Evolutionary conservation across 768 basidiomycete species (phyloP), one percentile per base, ranked within the genome.

Genomic region (Tephrocybe sp.): DNA sequence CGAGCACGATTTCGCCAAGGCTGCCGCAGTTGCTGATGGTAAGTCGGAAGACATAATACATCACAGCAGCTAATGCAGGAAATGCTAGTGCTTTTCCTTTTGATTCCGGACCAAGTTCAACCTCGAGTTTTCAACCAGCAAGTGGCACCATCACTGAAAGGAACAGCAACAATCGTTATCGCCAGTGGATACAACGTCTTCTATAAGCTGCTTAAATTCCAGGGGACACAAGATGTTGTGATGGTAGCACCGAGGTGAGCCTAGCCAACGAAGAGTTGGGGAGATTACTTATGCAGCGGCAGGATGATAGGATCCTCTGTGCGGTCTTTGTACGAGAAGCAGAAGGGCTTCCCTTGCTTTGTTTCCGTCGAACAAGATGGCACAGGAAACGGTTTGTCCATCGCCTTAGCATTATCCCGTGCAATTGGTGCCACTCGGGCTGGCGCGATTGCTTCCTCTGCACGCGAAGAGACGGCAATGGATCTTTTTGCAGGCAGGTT

Each of bases 251-350:
- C 83, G 11, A 74, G 83, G 83, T 80, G 52, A 23, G 54, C 55
- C n/a, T 23, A 11, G 26, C 42, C 23, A 14, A 8, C 8, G 30
- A 11, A 9, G 15, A 26, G 17, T 20, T 11, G 6, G 5, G 32
- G 41, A 18, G 18, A 7, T 28, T 14, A 20, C 49, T 53, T 42
- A 49, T 44, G 38, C 24, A 42, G 18, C 24, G 34, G 14, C 54
- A 84, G 83, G 34, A 85, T 85, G 83, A 85, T 85, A 51, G 83
- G 83, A 8, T 83, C 80, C 26, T 84, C 83, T 8, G 83, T 85
- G 21, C 76, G 83, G 4, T 81, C 80, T 20, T 64, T 85, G 25
- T 84, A 81, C 58, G 70, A 75, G 63, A 84, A 80, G 59, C 77
- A 76, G 18, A 77, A 76, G 51, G 83, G 83, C 12, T 85, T 82